phyloP scores from a whole-genome alignment of 805 yeast genomes.

The Pichia heedii region DNA sequence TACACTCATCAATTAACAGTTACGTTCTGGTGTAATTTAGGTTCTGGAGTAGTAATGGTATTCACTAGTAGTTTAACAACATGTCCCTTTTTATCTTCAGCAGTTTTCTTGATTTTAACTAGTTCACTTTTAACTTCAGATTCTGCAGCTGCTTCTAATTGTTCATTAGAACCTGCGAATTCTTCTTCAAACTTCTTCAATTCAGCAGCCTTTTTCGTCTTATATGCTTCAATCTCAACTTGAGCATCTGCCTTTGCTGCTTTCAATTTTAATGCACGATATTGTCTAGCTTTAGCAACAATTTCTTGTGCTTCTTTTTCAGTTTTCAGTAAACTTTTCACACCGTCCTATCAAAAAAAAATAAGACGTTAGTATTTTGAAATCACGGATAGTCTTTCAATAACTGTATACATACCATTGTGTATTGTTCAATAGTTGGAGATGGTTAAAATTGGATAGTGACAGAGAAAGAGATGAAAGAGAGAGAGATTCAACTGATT shows the following conservation, averaged over 20 bases:
- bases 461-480: too few species aligned
- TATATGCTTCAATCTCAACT: constrained; percentile 79
- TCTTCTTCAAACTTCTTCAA: constrained; percentile 62
- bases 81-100: constrained; percentile 48
- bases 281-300: constrained; percentile 86
- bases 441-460: neutral
- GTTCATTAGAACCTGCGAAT: constrained; percentile 66
- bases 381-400: too few species aligned
- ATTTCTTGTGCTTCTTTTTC: constrained; percentile 97
- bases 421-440: neutral
- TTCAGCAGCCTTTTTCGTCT: constrained; percentile 73
- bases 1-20: neutral
- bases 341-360: constrained; percentile 35
- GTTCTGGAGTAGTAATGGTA: constrained; percentile 71
- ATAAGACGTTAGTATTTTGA: neutral
- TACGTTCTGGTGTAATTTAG: constrained; percentile 68
- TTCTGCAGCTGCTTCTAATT: constrained; percentile 75
- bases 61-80: constrained; percentile 74
- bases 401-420: constrained; percentile 20
- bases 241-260: constrained; percentile 93
- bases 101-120: constrained; percentile 53
- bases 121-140: constrained; percentile 63
- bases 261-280: constrained; percentile 81
- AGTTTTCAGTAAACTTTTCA: constrained; percentile 68
- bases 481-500: too few species aligned